Evolutionary conservation across 177 flowering plant genomes (phyloP).

Genomic region (Vitis hybrid): DNA sequence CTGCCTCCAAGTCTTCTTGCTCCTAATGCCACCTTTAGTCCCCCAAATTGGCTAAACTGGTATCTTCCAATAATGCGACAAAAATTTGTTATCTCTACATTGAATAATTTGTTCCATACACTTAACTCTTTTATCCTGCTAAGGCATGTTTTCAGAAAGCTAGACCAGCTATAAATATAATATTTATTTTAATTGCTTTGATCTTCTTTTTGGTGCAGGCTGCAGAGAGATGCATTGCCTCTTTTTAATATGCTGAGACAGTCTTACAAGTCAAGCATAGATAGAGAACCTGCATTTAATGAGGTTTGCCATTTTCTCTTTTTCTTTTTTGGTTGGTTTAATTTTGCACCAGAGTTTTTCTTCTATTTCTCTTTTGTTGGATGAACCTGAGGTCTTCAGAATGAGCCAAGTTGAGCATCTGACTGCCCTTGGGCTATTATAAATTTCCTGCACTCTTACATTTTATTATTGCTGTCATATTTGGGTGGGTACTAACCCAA

Average conservation of each 20-base stretch:
- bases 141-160: neutral
- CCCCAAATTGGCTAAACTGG: too few relatives aligned
- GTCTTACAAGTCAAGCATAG: constrained; percentile 65
- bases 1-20: too few relatives aligned
- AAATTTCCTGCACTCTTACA: too few relatives aligned
- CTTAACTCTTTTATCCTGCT: too few relatives aligned
- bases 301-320: constrained; percentile 49
- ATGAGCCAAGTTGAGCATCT: too few relatives aligned
- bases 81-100: too few relatives aligned
- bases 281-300: constrained; percentile 68
- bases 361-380: neutral
- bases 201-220: constrained; percentile 42
- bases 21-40: too few relatives aligned
- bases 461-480: neutral
- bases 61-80: too few relatives aligned
- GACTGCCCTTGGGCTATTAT: too few relatives aligned
- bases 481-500: constrained; percentile 1
- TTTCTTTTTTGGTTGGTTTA: neutral
- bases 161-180: neutral
- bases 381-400: neutral
- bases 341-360: neutral
- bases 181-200: neutral
- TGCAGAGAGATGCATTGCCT: constrained; percentile 96
- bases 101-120: too few relatives aligned
- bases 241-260: constrained; percentile 78